phyloP scores from a whole-genome alignment of 306 rosid genomes.

The Hippophae rhamnoides region DNA sequence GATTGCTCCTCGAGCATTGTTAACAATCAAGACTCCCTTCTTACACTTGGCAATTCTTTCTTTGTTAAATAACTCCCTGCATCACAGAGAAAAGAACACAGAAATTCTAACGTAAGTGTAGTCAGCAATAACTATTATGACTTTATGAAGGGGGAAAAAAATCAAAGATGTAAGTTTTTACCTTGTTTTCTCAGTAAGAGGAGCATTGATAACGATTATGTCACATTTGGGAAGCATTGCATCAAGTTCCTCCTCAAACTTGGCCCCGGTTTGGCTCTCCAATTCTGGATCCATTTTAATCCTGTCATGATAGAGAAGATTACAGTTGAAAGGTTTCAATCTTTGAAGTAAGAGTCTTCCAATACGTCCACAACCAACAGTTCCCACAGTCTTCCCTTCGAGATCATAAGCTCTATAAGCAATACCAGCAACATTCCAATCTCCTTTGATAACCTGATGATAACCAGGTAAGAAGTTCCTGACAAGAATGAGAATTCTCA shows the following conservation, averaged over 20 bases:
- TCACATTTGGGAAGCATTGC: conserved; percentile 96
- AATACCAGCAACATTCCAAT: conserved; percentile 95
- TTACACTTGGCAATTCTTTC: conserved; percentile 63
- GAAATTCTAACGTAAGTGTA: background rate
- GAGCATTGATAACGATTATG: conserved; percentile 73
- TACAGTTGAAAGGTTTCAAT: conserved; percentile 81
- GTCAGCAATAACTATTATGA: background rate
- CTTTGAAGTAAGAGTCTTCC: conserved; percentile 84
- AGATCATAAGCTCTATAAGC: conserved; percentile 86
- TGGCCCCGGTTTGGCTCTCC: conserved; percentile 66
- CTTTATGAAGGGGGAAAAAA: background rate
- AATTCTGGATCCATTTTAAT: conserved; percentile 59
- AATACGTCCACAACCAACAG: conserved; percentile 82
- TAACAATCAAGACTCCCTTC: conserved; percentile 81
- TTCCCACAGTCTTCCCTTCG: conserved; percentile 89
- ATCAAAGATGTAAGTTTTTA: conserved; percentile 11
- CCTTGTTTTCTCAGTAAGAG: conserved; percentile 90
- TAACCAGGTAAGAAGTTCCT: conserved; percentile 83
- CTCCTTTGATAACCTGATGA: conserved; percentile 63
- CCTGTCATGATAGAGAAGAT: conserved; percentile 79
- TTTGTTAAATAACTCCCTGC: conserved; percentile 75
- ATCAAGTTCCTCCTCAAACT: conserved; percentile 88
- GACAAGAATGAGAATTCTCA: conserved; percentile 81
- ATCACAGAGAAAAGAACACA: conserved; percentile 14
- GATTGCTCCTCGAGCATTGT: conserved; percentile 93